A percentile compares a stretch with the other conserved stretches of the same genome.
Evolutionary conservation across 352 stramenopile species (phyloP).

Genomic region (Pythium biforme): DNA sequence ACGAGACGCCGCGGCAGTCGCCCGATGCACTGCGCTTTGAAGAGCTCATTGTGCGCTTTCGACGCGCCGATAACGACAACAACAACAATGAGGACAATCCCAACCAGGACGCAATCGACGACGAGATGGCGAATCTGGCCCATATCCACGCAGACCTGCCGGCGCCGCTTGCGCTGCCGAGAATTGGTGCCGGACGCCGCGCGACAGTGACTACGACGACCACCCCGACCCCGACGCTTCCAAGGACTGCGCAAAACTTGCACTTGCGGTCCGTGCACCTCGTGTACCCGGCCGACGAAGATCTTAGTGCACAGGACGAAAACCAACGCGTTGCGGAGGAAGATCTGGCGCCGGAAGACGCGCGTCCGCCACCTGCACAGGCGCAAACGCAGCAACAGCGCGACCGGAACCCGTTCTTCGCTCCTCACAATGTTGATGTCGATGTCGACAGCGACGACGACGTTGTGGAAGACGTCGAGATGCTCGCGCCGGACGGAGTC

Average conservation of each 20-base stretch:
- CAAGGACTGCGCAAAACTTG: neutral
- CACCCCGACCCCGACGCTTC: neutral
- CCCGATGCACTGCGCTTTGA: conserved; percentile 11
- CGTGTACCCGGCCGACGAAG: conserved; percentile 18
- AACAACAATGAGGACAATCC: conserved; percentile 7
- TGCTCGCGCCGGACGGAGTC: conserved; percentile 24
- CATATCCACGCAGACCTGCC: neutral
- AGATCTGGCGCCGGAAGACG: neutral
- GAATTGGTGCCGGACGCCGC: neutral
- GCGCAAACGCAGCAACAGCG: neutral
- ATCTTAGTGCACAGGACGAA: neutral
- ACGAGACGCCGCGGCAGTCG: conserved; percentile 18
- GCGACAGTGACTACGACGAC: neutral
- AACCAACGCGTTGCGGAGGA: neutral
- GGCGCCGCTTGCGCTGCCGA: neutral
- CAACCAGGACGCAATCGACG: neutral
- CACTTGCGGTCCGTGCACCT: conserved; percentile 23
- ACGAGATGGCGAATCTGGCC: conserved; percentile 2
- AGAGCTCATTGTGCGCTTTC: conserved; percentile 2
- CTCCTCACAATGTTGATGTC: neutral
- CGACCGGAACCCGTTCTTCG: conserved; percentile 5
- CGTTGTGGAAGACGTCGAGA: conserved; percentile 31
- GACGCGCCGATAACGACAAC: conserved; percentile 1
- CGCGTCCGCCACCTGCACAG: neutral
- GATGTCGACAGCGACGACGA: conserved; percentile 23